phyloP scores from a whole-genome alignment of 179 eudicot genomes.

The Kewa caespitosa region DNA sequence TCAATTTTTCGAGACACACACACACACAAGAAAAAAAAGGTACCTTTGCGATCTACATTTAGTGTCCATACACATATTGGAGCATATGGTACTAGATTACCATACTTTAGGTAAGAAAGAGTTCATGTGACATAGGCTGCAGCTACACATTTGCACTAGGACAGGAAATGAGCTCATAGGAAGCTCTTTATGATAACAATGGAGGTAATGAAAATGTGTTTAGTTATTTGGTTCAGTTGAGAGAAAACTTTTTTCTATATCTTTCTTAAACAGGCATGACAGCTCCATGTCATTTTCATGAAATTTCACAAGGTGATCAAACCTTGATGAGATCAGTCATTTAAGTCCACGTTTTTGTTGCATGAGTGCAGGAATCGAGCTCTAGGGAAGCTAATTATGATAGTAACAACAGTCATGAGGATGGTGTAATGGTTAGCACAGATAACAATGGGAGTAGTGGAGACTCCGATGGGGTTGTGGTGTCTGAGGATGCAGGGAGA shows the following conservation, averaged over 20 bases:
- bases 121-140: neutral
- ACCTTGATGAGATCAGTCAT: neutral
- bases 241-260: neutral
- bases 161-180: neutral
- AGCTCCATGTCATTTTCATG: neutral
- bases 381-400: constrained; percentile 41
- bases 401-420: constrained; percentile 37
- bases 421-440: constrained; percentile 47
- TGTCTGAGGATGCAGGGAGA: constrained; percentile 73
- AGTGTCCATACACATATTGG: neutral
- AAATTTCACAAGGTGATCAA: neutral
- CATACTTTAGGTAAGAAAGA: neutral
- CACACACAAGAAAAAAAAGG: too few relatives aligned
- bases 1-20: too few relatives aligned
- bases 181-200: neutral
- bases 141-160: neutral
- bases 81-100: neutral
- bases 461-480: constrained; percentile 60
- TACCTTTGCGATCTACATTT: neutral
- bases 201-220: neutral
- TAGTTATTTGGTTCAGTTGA: neutral
- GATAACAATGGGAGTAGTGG: constrained; percentile 50
- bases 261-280: neutral
- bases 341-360: constrained; percentile 10
- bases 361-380: constrained; percentile 38